Evolutionary conservation across 73 alveolate genomes (phyloP), one percentile per base, ranked within the genome.

Genomic region (Tetrahymena borealis): DNA sequence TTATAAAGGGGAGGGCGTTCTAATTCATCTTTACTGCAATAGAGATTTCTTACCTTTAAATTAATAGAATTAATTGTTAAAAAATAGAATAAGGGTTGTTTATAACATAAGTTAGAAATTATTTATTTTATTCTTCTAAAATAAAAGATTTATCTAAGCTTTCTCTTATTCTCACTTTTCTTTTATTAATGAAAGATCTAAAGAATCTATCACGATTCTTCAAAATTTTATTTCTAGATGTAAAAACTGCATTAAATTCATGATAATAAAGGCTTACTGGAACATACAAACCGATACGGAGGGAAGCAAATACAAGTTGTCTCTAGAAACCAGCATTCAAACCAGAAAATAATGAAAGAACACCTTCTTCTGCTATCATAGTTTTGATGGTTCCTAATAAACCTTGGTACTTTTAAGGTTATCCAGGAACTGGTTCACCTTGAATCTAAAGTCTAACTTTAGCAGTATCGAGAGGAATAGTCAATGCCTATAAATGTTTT

Each of bases 381-480:
- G 95, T 91, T 78, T 38, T 90, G 42, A 93, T 43, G 4, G 98
- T 94, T 10, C 94, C 90, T 31, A 94, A 32, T 39, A 96, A 93
- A n/a, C 97, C 96, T 2, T 91, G 78, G 91, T 96, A 96, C 36
- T 95, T 95, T 32, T 94, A 95, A 90, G 94, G 92, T 18, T 93
- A 92, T 37, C 77, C 42, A 6, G 90, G 90, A 78, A 38, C 94
- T 36, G 95, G 91, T 3, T 91, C 93, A 12, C 94, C 91, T 79
- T 96, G 91, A 60, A 96, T 94, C 90, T 96, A 91, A 24, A 96
- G 94, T 39, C 98, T 90, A 12, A 96, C 98, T 91, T 96, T 96
- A 77, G 97, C 97, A 31, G 98, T 96, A 40, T 96, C 98, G 5
- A 96, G 39, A 16, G 98, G 98, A 43, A 96, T 95, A 20, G 97